phyloP scores from a whole-genome alignment of 2,329 filamentous ascomycete species.

The Colletotrichum sp. region DNA sequence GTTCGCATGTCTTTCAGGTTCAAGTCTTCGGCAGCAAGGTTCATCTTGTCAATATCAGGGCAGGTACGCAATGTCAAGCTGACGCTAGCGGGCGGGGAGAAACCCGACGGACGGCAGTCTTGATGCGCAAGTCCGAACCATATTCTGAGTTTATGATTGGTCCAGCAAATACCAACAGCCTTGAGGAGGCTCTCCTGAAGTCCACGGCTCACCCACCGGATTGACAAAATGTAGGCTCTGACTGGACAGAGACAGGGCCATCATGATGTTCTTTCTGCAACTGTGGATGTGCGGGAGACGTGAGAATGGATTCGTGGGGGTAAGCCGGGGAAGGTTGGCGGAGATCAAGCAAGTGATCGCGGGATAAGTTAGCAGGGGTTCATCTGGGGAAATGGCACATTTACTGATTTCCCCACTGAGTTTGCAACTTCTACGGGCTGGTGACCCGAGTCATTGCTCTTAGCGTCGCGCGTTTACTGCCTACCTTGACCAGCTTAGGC shows the following conservation, averaged over 20 bases:
- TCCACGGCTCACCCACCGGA: background rate
- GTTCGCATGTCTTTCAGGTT: background rate
- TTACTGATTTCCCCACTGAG: background rate
- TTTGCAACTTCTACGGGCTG: background rate
- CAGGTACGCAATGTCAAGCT: background rate
- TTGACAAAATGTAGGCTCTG: background rate
- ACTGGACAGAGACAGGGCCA: background rate
- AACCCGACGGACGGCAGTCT: background rate
- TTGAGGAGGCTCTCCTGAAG: background rate
- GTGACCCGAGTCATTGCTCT: background rate
- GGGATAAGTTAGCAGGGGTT: background rate
- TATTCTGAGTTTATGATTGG: background rate
- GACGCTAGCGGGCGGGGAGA: background rate
- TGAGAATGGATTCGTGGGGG: background rate
- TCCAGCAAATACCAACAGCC: background rate
- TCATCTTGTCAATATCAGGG: background rate
- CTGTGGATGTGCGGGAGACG: background rate
- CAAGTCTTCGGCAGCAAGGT: background rate
- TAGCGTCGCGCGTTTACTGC: background rate
- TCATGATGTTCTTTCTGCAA: background rate
- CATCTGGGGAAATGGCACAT: background rate
- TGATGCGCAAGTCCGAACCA: background rate
- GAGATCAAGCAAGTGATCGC: background rate
- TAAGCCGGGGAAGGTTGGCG: background rate
- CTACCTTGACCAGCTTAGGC: background rate